Evolutionary conservation across 306 rosid genomes (phyloP).

Genomic region (Gleditsia sinensis): DNA sequence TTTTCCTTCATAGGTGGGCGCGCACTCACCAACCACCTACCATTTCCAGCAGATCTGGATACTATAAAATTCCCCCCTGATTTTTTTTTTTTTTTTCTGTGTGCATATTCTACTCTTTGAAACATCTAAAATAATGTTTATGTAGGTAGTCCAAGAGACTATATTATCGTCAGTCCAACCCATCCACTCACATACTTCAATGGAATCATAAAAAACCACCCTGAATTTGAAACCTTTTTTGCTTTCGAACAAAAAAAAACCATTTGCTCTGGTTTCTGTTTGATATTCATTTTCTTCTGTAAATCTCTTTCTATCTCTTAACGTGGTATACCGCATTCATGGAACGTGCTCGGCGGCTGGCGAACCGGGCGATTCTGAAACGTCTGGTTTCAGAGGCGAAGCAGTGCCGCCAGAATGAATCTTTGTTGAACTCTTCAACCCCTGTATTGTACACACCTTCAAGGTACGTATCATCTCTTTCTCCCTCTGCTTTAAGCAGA

Average conservation of each 20-base stretch:
- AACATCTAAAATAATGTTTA: not conserved
- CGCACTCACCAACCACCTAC: slow-evolving; percentile 62
- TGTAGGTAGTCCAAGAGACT: slow-evolving; percentile 9
- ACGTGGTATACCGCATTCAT: slow-evolving; percentile 38
- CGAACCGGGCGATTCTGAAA: slow-evolving; percentile 80
- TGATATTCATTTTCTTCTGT: not conserved
- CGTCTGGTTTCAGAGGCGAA: slow-evolving; percentile 83
- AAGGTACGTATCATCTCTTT: slow-evolving; percentile 70
- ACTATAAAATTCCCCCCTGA: slow-evolving; percentile 3
- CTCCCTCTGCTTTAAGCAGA: slow-evolving; percentile 50
- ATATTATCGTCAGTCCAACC: slow-evolving; percentile 28
- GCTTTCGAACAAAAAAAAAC: slow-evolving; percentile 6
- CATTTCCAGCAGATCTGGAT: slow-evolving; percentile 53
- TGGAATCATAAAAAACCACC: slow-evolving; percentile 32
- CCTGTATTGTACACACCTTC: slow-evolving; percentile 63
- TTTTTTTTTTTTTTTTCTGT: too few relatives aligned
- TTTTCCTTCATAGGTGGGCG: slow-evolving; percentile 57
- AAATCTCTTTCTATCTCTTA: not conserved
- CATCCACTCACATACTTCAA: slow-evolving; percentile 35
- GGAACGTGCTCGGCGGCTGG: slow-evolving; percentile 96
- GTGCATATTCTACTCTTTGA: not conserved
- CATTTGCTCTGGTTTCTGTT: slow-evolving; percentile 10
- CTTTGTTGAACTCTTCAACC: slow-evolving; percentile 50
- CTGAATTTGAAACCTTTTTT: not conserved
- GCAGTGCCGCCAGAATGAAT: slow-evolving; percentile 61